phyloP scores from a whole-genome alignment of 176 grass and related monocot species.

The Eragrostis nindensis region DNA sequence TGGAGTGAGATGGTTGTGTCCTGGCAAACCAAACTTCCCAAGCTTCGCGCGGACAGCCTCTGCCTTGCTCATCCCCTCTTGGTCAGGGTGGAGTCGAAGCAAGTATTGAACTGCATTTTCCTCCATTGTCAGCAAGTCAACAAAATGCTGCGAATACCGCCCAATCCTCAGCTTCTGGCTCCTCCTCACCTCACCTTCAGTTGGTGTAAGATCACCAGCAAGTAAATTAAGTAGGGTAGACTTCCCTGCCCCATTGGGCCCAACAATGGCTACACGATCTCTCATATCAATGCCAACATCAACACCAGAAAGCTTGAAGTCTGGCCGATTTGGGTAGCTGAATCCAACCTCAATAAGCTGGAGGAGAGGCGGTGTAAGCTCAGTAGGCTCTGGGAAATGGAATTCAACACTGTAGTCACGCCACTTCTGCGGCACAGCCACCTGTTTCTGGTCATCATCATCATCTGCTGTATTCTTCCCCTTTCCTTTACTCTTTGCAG shows the following conservation, averaged over 20 bases:
- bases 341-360: constrained; percentile 93
- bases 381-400: constrained; percentile 94
- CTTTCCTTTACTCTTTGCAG: constrained; percentile 81
- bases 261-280: constrained; percentile 91
- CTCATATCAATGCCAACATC: constrained; percentile 99
- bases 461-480: constrained; percentile 64
- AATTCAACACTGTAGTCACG: constrained; percentile 95
- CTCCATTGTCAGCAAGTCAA: constrained; percentile 95
- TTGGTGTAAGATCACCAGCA: constrained; percentile 85
- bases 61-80: constrained; percentile 91
- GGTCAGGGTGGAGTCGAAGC: constrained; percentile 87
- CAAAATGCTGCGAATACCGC: constrained; percentile 95
- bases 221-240: constrained; percentile 96
- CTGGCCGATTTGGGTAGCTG: constrained; percentile 74
- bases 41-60: constrained; percentile 92
- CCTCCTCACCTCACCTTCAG: constrained; percentile 75
- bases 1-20: constrained; percentile 97
- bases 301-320: constrained; percentile 83
- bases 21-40: constrained; percentile 93
- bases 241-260: constrained; percentile 95
- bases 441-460: constrained; percentile 61
- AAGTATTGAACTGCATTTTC: constrained; percentile 96
- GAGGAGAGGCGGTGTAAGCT: constrained; percentile 90
- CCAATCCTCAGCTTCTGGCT: constrained; percentile 96
- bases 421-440: constrained; percentile 81